Evolutionary conservation across 1,139 yeast genomes (phyloP), one percentile per base, ranked within the genome.

Genomic region (Candida labiduridarum): DNA sequence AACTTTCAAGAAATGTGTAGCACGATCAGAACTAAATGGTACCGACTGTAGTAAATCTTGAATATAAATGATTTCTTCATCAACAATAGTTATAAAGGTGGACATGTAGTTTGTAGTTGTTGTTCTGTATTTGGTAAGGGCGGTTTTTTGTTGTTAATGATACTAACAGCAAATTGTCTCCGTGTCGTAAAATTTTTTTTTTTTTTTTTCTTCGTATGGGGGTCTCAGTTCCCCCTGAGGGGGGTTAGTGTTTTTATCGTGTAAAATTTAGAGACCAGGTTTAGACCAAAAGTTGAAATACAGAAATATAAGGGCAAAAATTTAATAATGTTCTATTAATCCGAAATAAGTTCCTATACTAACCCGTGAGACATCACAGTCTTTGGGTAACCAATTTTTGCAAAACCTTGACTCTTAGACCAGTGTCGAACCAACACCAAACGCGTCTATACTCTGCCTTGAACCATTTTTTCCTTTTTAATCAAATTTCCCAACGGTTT

Each of bases 21-120:
- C 48, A 4, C 55, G 53, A 11, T 58, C 56, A 29, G 62, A 57
- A 14, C 64, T 59, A 53, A 74, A 74, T 10, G 80, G 80, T 12
- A 76, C 63, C 2, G 78, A 60, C 8, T 52, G 56, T 16, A 76
- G 62, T 34, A 75, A 49, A 44, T 66, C 72, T 25, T 62, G 56
- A 46, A 73, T 56, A 45, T 64, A 62, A 19, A 53, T 57, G 29
- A 72, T 64, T 56, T 74, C 78, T 19, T 63, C 66, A 29, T 62
- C 60, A 16, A 66, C 48, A 3, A 56, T 41, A 1, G 58, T 58
- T 3, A 58, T 45, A 34, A 52, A 56, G 47, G 53, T 59, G 54
- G 50, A 36, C 54, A 52, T 55, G 29, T 8, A 8, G 29, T n/a
- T n/a, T n/a, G n/a, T n/a, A n/a, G n/a, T n/a, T 25, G 29, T 4